phyloP scores from a whole-genome alignment of 441 rosid species.

The Hura crepitans region DNA sequence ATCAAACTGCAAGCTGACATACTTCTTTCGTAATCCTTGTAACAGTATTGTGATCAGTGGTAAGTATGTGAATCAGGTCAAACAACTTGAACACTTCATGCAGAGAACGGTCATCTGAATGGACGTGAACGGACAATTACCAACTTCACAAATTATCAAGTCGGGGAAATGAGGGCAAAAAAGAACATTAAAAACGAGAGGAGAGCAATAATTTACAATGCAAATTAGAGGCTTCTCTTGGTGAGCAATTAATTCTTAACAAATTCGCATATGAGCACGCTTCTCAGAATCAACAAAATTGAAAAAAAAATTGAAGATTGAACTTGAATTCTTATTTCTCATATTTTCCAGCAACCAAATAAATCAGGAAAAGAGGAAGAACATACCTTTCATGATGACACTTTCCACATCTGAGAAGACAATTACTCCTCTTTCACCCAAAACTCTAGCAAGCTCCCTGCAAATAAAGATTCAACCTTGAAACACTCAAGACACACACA shows the following conservation, averaged over 20 bases:
- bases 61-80: conserved; percentile 78
- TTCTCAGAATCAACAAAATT: neutral
- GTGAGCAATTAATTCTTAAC: neutral
- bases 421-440: conserved; percentile 64
- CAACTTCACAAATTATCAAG: conserved; percentile 13
- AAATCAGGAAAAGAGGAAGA: conserved; percentile 7
- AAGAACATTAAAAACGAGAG: neutral
- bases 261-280: neutral
- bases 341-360: conserved; percentile 7
- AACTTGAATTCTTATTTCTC: conserved; percentile 8
- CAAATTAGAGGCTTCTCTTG: neutral
- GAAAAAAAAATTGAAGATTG: neutral
- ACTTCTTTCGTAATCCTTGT: conserved; percentile 91
- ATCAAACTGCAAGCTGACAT: conserved; percentile 18
- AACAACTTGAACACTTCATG: conserved; percentile 89
- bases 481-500: conserved; percentile 4
- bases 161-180: neutral
- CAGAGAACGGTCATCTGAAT: conserved; percentile 69
- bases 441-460: conserved; percentile 81
- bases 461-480: conserved; percentile 8
- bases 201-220: neutral
- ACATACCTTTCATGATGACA: conserved; percentile 72
- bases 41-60: conserved; percentile 80
- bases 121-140: conserved; percentile 15
- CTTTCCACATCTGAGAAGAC: conserved; percentile 72